Percentiles rank a stretch among this genome's conserved stretches.
Evolutionary conservation across 2,329 filamentous ascomycete species (phyloP).

Genomic region (Botrytis porri): DNA sequence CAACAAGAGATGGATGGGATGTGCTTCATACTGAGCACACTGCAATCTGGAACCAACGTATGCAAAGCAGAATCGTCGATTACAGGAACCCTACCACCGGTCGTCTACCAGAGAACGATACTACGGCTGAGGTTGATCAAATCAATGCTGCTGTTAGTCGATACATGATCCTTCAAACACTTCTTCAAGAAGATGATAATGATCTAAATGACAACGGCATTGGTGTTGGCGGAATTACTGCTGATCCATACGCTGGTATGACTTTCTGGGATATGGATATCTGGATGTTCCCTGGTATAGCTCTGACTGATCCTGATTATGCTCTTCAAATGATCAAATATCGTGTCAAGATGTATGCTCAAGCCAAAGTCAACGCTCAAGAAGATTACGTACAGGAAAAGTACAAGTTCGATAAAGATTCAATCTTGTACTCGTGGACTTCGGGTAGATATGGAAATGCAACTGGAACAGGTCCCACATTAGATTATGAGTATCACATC

Average conservation of each 20-base stretch:
- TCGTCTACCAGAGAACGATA: slow-evolving; percentile 38
- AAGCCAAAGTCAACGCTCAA: slow-evolving; percentile 27
- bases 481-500: slow-evolving; percentile 29
- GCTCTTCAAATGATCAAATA: slow-evolving; percentile 62
- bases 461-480: slow-evolving; percentile 24
- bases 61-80: slow-evolving; percentile 40
- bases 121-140: slow-evolving; percentile 38
- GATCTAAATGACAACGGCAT: slow-evolving; percentile 58
- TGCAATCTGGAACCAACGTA: slow-evolving; percentile 36
- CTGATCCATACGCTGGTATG: slow-evolving; percentile 61
- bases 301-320: slow-evolving; percentile 57
- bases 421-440: slow-evolving; percentile 27
- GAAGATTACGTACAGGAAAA: slow-evolving; percentile 22
- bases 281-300: slow-evolving; percentile 49
- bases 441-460: slow-evolving; percentile 27
- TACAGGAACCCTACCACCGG: slow-evolving; percentile 54
- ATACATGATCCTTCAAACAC: slow-evolving; percentile 50
- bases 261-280: slow-evolving; percentile 38
- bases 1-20: slow-evolving; percentile 21
- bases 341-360: slow-evolving; percentile 49
- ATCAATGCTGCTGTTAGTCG: slow-evolving; percentile 48
- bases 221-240: slow-evolving; percentile 59
- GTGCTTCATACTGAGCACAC: slow-evolving; percentile 18
- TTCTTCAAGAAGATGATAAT: slow-evolving; percentile 42
- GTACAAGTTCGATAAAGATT: slow-evolving; percentile 21